Evolutionary conservation across 2,329 filamentous ascomycete species (phyloP).

Genomic region (Mycogone perniciosa): DNA sequence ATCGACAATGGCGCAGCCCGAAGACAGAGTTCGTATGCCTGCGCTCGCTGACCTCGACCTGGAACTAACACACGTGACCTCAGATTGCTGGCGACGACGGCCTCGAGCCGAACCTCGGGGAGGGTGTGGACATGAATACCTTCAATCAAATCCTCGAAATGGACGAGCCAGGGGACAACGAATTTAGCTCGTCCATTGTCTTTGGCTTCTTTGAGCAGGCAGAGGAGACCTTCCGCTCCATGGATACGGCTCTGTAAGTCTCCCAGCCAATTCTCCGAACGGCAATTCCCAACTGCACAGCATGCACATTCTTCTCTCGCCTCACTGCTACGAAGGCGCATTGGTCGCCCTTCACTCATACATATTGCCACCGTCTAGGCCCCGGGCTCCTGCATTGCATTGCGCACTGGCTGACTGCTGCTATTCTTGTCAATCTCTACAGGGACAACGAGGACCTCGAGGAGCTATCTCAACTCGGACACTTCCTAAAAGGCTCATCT

Average conservation of each 20-base stretch:
- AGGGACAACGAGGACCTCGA: conserved; percentile 63
- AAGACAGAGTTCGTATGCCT: conserved; percentile 27
- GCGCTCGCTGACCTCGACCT: not conserved
- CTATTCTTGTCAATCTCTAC: conserved; percentile 5
- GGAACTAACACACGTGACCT: conserved; percentile 5
- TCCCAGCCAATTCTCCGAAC: not conserved
- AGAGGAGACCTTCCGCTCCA: conserved; percentile 74
- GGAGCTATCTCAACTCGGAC: conserved; percentile 76
- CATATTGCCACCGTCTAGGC: too few species aligned
- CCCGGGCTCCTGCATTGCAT: not conserved
- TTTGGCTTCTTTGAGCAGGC: conserved; percentile 92
- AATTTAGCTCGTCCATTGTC: conserved; percentile 86
- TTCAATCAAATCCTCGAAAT: conserved; percentile 97
- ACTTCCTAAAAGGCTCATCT: conserved; percentile 96
- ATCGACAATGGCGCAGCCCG: conserved; percentile 24
- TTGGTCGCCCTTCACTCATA: too few species aligned
- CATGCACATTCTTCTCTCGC: too few species aligned
- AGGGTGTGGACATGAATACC: conserved; percentile 70
- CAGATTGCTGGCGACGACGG: conserved; percentile 42
- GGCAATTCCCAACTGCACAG: too few species aligned
- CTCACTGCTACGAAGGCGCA: too few species aligned
- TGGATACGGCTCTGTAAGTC: conserved; percentile 77
- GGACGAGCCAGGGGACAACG: conserved; percentile 82
- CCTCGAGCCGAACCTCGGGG: conserved; percentile 56
- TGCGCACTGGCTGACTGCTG: conserved; percentile 6